These are phyloP conservation scores for Alternaria solani DNA, from an alignment of 2,329 filamentous ascomycete genomes.

Conservation along the genomic window DNA sequence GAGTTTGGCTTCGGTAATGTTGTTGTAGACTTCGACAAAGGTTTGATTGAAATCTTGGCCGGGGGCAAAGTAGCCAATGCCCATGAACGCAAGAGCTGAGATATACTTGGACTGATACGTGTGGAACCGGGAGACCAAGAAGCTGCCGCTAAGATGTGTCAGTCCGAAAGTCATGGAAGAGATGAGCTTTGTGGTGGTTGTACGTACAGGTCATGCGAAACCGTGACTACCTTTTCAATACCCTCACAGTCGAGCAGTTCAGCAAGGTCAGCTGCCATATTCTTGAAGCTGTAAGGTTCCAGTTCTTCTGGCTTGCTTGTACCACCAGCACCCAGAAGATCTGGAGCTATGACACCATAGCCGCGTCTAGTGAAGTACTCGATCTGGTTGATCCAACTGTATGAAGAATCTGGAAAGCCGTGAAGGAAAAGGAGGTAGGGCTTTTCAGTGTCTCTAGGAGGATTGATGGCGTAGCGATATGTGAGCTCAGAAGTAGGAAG, in stretches of 20 bases:
- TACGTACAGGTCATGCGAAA: background rate
- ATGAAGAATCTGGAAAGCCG: background rate
- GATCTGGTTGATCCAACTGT: background rate
- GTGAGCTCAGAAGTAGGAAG: background rate
- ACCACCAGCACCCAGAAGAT: background rate
- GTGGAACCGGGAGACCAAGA: background rate
- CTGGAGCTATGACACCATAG: background rate
- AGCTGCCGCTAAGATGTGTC: background rate
- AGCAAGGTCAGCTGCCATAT: background rate
- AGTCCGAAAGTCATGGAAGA: accelerated
- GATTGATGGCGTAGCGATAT: background rate
- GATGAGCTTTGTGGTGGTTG: accelerated
- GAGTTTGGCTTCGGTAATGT: background rate
- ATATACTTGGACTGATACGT: background rate
- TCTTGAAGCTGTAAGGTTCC: background rate
- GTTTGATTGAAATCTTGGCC: background rate
- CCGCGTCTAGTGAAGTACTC: background rate
- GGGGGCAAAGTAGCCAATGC: background rate
- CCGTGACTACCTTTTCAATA: background rate
- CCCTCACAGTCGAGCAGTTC: background rate
- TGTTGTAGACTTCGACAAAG: background rate
- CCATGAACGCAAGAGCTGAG: background rate
- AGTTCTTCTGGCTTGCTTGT: background rate
- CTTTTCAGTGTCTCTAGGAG: background rate
- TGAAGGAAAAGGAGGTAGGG: background rate